These are phyloP conservation scores for Saccharomyces uvarum DNA, from an alignment of 1,139 yeast genomes.

Conservation along the genomic window DNA sequence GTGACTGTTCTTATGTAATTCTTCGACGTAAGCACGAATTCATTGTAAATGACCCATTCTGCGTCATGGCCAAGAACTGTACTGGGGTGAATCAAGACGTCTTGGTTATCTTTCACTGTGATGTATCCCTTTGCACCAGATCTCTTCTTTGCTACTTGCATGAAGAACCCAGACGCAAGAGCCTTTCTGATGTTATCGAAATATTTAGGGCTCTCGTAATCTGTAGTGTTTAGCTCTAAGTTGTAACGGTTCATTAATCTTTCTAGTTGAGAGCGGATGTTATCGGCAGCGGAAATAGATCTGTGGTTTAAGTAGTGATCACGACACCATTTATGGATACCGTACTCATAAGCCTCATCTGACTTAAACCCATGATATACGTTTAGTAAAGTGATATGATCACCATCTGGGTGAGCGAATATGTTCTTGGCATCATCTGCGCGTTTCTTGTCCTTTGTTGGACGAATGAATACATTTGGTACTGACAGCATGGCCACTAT, in stretches of 20 bases:
- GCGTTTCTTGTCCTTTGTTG: constrained; percentile 75
- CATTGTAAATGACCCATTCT: constrained; percentile 92
- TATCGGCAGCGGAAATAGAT: constrained; percentile 75
- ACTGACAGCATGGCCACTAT: constrained; percentile 87
- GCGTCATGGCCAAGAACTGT: constrained; percentile 79
- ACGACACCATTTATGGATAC: constrained; percentile 78
- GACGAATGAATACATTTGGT: constrained; percentile 91
- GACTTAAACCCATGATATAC: constrained; percentile 79
- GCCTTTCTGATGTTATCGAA: constrained; percentile 77
- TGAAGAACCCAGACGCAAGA: constrained; percentile 85
- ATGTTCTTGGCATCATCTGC: constrained; percentile 87
- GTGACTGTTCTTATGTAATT: constrained; percentile 94
- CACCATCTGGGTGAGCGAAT: constrained; percentile 93
- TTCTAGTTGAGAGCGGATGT: constrained; percentile 74
- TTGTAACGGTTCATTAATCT: constrained; percentile 79
- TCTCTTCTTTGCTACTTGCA: constrained; percentile 92
- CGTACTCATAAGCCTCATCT: constrained; percentile 56
- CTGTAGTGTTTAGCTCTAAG: constrained; percentile 62
- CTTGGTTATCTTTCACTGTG: constrained; percentile 93
- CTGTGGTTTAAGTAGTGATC: constrained; percentile 80
- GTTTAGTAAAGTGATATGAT: constrained; percentile 82
- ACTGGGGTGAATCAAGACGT: constrained; percentile 86
- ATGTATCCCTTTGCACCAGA: constrained; percentile 69
- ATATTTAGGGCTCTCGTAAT: constrained; percentile 60
- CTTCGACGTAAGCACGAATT: constrained; percentile 86